Percentiles rank a stretch among this genome's conserved stretches.
Conservation (phyloP, 768 basidiomycete species). For the Russula sp. region DNA sequence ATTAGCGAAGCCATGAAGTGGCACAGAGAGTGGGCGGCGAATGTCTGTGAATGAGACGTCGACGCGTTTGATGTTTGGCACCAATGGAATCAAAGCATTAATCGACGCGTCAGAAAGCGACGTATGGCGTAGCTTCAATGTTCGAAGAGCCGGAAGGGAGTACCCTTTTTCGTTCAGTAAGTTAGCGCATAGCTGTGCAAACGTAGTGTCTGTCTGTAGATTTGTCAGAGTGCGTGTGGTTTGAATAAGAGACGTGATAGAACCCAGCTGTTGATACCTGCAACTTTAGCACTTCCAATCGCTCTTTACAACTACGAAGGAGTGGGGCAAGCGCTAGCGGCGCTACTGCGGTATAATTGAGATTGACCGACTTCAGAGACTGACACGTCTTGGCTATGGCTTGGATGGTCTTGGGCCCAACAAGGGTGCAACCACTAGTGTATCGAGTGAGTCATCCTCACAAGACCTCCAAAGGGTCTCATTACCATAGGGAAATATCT, state of each 20-base stretch:
- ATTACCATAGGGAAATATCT: constrained; percentile 55
- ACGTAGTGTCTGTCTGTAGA: constrained; percentile 54
- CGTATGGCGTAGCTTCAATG: constrained; percentile 58
- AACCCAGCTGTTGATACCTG: constrained; percentile 62
- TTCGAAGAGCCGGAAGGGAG: constrained; percentile 44
- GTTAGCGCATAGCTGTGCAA: constrained; percentile 44
- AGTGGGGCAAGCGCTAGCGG: constrained; percentile 49
- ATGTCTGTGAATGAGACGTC: constrained; percentile 65
- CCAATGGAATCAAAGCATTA: constrained; percentile 42
- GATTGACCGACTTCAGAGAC: constrained; percentile 48
- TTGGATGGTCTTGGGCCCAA: constrained; percentile 47
- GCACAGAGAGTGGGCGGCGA: constrained; percentile 38
- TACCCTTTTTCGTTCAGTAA: constrained; percentile 31
- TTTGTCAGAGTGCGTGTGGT: not conserved
- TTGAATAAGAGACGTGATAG: constrained; percentile 1
- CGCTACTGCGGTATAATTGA: constrained; percentile 58
- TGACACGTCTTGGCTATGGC: constrained; percentile 45
- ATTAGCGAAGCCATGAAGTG: constrained; percentile 18
- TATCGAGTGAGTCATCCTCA: constrained; percentile 17
- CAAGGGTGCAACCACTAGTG: constrained; percentile 58
- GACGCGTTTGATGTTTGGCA: constrained; percentile 52
- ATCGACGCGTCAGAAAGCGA: constrained; percentile 51
- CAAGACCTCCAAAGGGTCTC: constrained; percentile 6
- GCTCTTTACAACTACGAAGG: constrained; percentile 39
- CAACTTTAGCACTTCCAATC: constrained; percentile 58